Evolutionary conservation across 176 grass and related monocot species (phyloP).

Genomic region (Carex kokanica): DNA sequence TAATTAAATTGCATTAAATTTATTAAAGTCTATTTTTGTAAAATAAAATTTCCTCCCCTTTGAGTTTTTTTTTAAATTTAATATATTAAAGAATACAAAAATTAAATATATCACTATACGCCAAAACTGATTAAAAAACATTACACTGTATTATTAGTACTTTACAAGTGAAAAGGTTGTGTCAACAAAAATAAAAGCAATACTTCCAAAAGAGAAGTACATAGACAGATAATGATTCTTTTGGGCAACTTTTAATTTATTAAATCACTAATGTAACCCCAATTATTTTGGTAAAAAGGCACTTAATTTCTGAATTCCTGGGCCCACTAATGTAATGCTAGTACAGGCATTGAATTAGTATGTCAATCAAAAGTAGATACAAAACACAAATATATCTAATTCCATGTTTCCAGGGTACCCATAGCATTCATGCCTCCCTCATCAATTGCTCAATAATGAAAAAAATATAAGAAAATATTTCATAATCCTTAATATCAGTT

Average conservation of each 20-base stretch:
- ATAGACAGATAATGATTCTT: constrained; percentile 1
- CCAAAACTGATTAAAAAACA: neutral
- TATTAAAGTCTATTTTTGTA: no score
- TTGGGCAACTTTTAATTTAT: neutral
- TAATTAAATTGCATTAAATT: no score
- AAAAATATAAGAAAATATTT: neutral
- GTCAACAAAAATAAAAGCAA: neutral
- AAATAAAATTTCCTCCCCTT: no score
- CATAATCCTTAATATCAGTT: neutral
- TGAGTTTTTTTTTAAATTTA: no score
- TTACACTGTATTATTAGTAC: neutral
- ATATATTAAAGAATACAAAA: no score
- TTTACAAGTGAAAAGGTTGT: neutral
- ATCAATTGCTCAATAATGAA: constrained; percentile 19
- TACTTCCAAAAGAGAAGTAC: neutral
- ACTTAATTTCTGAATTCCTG: constrained; percentile 6
- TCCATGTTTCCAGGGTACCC: constrained; percentile 23
- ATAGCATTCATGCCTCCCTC: neutral
- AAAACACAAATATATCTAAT: constrained; percentile 15
- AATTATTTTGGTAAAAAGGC: neutral
- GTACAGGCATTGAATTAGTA: constrained; percentile 25
- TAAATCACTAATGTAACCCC: constrained; percentile 6
- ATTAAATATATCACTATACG: neutral
- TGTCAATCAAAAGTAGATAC: constrained; percentile 18
- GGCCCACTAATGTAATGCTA: neutral